A percentile compares a stretch with the other conserved stretches of the same genome.
Conservation (phyloP, 2,329 filamentous ascomycete species). For the Phaeomoniella chlamydospora region DNA sequence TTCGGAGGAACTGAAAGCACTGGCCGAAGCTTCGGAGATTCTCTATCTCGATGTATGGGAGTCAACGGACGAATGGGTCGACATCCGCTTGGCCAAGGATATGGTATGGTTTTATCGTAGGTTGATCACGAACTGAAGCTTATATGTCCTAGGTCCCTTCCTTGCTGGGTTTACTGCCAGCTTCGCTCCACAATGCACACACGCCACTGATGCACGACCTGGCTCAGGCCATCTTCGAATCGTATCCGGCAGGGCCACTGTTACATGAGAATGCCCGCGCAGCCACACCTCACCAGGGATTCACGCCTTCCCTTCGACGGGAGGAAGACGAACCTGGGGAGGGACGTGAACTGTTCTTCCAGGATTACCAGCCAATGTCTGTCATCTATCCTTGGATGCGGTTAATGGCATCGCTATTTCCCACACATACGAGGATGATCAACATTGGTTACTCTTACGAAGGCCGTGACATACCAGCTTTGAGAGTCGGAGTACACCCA, state of each 20-base stretch:
- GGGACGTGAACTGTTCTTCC: conserved; percentile 71
- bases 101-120: conserved; percentile 38
- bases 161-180: conserved; percentile 63
- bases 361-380: conserved; percentile 76
- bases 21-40: conserved; percentile 58
- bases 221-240: conserved; percentile 59
- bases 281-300: conserved; percentile 10
- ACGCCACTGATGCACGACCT: conserved; percentile 68
- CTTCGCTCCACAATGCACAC: conserved; percentile 56
- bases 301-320: conserved; percentile 15
- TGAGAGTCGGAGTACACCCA: conserved; percentile 56
- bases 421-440: conserved; percentile 58
- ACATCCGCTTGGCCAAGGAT: conserved; percentile 64
- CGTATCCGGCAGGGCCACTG: conserved; percentile 43
- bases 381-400: conserved; percentile 87
- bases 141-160: conserved; percentile 44
- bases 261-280: not conserved
- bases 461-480: conserved; percentile 68
- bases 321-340: conserved; percentile 12
- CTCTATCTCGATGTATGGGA: conserved; percentile 88
- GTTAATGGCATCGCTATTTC: conserved; percentile 79
- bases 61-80: conserved; percentile 65
- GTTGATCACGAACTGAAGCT: conserved; percentile 8
- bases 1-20: conserved; percentile 50
- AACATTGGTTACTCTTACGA: conserved; percentile 77